Evolutionary conservation across 1,284 basidiomycete species (phyloP).

Genomic region (Malassezia obtusa): DNA sequence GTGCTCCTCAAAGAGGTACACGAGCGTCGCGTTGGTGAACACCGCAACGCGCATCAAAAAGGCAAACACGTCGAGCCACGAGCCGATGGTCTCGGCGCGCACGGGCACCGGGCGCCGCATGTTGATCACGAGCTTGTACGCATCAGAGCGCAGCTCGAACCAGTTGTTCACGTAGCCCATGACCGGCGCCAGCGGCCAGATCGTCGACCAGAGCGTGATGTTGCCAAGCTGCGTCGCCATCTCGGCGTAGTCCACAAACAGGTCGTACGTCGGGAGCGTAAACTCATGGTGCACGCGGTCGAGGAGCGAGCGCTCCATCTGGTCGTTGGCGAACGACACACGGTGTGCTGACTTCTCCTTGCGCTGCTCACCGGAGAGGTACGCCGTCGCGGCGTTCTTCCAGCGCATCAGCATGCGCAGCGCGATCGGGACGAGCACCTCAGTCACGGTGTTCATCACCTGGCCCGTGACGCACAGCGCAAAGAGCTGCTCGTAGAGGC

Average conservation of each 20-base stretch:
- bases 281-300: constrained; percentile 68
- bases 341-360: constrained; percentile 3
- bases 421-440: constrained; percentile 73
- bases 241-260: constrained; percentile 69
- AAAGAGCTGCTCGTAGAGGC: constrained; percentile 84
- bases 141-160: constrained; percentile 82
- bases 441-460: constrained; percentile 67
- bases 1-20: constrained; percentile 31
- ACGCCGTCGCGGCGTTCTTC: not conserved
- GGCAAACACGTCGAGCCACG: constrained; percentile 74
- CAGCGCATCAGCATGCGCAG: constrained; percentile 41
- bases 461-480: constrained; percentile 90
- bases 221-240: constrained; percentile 79
- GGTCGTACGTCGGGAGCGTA: constrained; percentile 63
- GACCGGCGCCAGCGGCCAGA: constrained; percentile 75
- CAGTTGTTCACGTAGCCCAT: constrained; percentile 62
- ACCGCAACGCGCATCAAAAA: constrained; percentile 33
- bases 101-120: constrained; percentile 71
- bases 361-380: not conserved
- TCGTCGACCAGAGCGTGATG: constrained; percentile 78
- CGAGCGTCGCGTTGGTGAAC: constrained; percentile 31
- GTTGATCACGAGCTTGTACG: constrained; percentile 85
- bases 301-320: constrained; percentile 63
- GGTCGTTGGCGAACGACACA: constrained; percentile 10
- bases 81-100: constrained; percentile 80